Evolutionary conservation across 139 green algal species (phyloP).

Genomic region (Dunaliella primolecta): DNA sequence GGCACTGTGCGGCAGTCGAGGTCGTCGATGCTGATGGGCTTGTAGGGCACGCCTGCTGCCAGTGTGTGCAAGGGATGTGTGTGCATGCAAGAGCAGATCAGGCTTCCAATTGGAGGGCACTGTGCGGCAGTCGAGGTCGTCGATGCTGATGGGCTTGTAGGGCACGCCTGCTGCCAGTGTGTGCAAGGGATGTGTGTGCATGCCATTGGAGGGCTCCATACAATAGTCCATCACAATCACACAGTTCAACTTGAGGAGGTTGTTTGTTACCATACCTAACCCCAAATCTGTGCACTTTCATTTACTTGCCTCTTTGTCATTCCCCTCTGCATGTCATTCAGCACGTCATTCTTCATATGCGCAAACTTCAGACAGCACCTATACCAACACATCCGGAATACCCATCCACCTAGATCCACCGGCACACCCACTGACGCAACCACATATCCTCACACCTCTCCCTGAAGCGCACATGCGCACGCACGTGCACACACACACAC

Average conservation of each 20-base stretch:
- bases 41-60: not conserved
- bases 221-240: no score
- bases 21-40: not conserved
- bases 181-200: not conserved
- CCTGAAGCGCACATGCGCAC: no score
- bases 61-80: not conserved
- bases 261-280: no score
- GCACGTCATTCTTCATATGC: no score
- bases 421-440: not conserved
- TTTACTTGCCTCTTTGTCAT: no score
- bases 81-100: no score
- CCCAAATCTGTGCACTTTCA: no score
- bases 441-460: no score
- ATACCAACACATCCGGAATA: not conserved
- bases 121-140: not conserved
- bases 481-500: not conserved
- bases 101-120: not conserved
- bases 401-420: not conserved
- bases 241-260: no score
- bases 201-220: no score
- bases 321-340: no score
- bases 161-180: not conserved
- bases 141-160: not conserved
- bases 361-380: not conserved
- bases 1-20: not conserved